Base-by-base conservation (phyloP, 2,329 filamentous ascomycete genomes). In the Colletotrichum sp. region DNA sequence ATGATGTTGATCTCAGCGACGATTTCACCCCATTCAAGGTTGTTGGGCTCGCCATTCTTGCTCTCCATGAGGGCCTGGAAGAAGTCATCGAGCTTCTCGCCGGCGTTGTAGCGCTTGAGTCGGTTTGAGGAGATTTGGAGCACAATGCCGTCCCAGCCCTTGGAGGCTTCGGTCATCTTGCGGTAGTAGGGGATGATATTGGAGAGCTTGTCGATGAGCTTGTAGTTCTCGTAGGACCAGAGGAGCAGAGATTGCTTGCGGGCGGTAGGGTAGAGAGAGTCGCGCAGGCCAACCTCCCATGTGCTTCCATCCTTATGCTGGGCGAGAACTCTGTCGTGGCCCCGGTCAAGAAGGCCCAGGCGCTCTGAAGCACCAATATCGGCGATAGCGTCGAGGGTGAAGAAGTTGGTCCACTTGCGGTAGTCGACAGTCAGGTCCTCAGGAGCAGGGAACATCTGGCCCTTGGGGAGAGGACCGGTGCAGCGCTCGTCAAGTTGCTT, bases 1-100 rank as follows among this genome's bases (percentile, higher is more conserved):
- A 91, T 91, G 79, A 87, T 89, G 59, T 80, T 84, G 28, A 90
- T 83, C 78, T 92, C 90, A 14, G 90, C 89, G 1, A 90, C 86
- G 9, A 92, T 88, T 80, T 92, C 90, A 28, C 90, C 90, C 86
- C 86, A 90, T 74, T 91, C 88, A 2, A 92, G 85, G 48, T 86
- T 81, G 48, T 83, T 82, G 2, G 85, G 81, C 5, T 81, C 80
- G 18, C 82, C 86, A 21, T 85, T 82, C 69, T 84, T 69, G 66
- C 66, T 61, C 16, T 69, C 66, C 55, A 69, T 69, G 36, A 69
- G 66, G 2, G 66, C 66, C 34, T 69, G 66, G 55, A 69, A 69
- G 66, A 69, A 69, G 8, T 69, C 90, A 59, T 90, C 87, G 0
- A 92, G 84, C 75, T 88, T 89, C 80, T 92, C 90, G 28, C 90